Base-by-base conservation (phyloP, 1,284 basidiomycete species). In the Lentinula novae-zelandiae region DNA sequence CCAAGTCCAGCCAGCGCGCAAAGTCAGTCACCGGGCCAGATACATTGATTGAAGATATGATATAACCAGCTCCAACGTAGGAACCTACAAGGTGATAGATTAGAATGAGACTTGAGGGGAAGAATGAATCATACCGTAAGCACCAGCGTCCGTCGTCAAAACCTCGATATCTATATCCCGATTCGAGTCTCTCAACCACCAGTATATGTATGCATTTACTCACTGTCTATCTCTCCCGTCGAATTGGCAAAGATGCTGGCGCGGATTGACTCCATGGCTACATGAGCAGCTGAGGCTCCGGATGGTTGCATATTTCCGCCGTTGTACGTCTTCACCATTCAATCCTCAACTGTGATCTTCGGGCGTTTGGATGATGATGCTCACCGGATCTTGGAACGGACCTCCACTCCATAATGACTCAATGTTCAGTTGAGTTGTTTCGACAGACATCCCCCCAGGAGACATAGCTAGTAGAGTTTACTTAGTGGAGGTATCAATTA, bases 331-430 rank as follows among this genome's bases (percentile, higher is more conserved):
- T 87, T 57, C 64, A n/a, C 8, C 33, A 52, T 22, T 55, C 50
- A 44, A 20, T 20, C 44, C 62, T 46, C 10, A 34, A 12, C 33
- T 15, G 13, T 33, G 8, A n/a, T 6, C 17, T 15, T 22, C 4
- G 54, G 40, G 13, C 20, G 31, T 27, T 8, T 6, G 33, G 34
- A 39, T 57, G 53, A 53, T 20, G 4, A 49, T 27, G 65, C 68
- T 33, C 57, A 82, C 87, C 20, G 82, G 76, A 67, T 88, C 82
- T 55, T 82, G 76, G 64, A 88, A 89, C 5, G 86, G 85, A 1
- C 88, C 88, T n/a, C 88, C 88, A 34, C 84, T 79, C 89, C 89
- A 91, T 10, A 91, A 73, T 12, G 84, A 84, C 68, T 91, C 89
- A 53, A 91, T 86, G 67, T 91, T 90, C 46, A 91, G 72, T 65